These are phyloP conservation scores for Eucalyptus virginea DNA, from an alignment of 345 rosid genomes.

Conservation along the genomic window DNA sequence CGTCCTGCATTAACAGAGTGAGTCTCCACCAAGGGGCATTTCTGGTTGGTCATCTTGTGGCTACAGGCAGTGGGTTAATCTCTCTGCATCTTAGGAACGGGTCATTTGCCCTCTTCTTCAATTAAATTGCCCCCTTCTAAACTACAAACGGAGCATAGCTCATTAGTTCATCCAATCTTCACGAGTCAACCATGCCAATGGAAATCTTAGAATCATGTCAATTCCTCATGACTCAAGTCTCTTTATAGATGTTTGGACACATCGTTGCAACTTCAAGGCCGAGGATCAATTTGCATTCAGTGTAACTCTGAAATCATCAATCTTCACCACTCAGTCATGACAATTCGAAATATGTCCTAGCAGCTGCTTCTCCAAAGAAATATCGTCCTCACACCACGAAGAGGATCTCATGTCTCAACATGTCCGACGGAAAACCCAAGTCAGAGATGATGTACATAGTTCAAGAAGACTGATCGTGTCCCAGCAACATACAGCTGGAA, in stretches of 20 bases:
- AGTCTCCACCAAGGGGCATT: not conserved
- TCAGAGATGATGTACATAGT: not conserved
- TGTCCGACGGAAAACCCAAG: not conserved
- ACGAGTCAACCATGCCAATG: not conserved
- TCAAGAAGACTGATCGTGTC: not conserved
- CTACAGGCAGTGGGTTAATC: too few species aligned
- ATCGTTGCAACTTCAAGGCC: too few species aligned
- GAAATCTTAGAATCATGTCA: not conserved
- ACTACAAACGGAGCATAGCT: not conserved
- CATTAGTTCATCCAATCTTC: not conserved
- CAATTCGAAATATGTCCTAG: not conserved
- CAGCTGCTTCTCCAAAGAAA: not conserved
- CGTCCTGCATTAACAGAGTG: not conserved
- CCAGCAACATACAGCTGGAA: not conserved
- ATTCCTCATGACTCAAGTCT: not conserved
- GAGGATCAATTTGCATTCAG: not conserved
- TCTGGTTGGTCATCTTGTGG: not conserved
- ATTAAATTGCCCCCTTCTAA: not conserved
- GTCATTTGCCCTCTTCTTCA: not conserved
- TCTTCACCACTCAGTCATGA: not conserved
- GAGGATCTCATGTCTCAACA: not conserved
- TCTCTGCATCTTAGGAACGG: not conserved
- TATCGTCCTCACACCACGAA: not conserved
- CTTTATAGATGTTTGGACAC: not conserved
- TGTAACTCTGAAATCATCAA: not conserved